phyloP scores from a whole-genome alignment of 345 rosid genomes.

The Hibiscus tridactylites region DNA sequence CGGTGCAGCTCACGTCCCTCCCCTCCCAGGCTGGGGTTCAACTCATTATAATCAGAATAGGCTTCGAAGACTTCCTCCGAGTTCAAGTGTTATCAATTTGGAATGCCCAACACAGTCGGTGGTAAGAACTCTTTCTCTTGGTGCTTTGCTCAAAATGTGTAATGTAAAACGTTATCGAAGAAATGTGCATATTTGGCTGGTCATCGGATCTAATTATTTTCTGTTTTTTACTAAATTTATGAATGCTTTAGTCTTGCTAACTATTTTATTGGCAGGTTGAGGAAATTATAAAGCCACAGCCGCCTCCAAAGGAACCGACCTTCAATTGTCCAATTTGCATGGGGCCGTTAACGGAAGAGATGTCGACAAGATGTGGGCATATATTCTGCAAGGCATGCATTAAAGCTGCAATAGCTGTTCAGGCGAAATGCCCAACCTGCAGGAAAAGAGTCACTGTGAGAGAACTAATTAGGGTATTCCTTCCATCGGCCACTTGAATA shows the following conservation, averaged over 20 bases:
- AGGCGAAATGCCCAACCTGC: constrained; percentile 84
- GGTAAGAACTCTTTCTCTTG: constrained; percentile 24
- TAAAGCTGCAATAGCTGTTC: constrained; percentile 41
- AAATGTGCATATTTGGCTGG: neutral
- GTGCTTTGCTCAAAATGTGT: neutral
- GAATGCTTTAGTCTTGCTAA: neutral
- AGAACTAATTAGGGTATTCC: constrained; percentile 79
- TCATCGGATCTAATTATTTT: neutral
- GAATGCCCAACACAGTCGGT: constrained; percentile 30
- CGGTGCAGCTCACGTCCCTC: constrained; percentile 3
- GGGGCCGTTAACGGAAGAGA: constrained; percentile 65
- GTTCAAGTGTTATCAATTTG: constrained; percentile 32
- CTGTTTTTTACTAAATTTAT: neutral
- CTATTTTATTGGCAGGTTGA: constrained; percentile 26
- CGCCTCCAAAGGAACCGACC: constrained; percentile 57
- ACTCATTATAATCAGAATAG: constrained; percentile 22
- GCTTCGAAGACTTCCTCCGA: constrained; percentile 13
- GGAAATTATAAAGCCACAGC: constrained; percentile 17
- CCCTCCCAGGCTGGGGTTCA: constrained; percentile 26
- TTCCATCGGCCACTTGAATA: constrained; percentile 55
- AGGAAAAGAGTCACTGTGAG: constrained; percentile 53
- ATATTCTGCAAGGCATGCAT: constrained; percentile 84
- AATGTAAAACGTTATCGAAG: neutral
- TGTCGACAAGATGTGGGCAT: constrained; percentile 91
- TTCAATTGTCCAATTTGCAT: constrained; percentile 91